These are phyloP conservation scores for Terfezia claveryi DNA, from an alignment of 495 filamentous ascomycete genomes.

Conservation along the genomic window DNA sequence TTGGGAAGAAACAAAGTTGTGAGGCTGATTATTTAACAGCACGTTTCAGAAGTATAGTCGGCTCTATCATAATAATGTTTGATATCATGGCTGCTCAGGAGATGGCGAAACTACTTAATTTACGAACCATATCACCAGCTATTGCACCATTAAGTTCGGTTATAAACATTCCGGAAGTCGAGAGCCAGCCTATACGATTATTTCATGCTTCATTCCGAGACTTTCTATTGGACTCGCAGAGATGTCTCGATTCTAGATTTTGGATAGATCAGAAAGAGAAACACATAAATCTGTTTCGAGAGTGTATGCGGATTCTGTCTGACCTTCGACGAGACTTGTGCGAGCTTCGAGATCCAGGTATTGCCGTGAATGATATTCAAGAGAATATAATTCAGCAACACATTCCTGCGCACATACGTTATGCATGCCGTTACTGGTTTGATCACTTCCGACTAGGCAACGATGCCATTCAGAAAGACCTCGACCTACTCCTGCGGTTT, in stretches of 20 bases:
- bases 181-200: constrained; percentile 7
- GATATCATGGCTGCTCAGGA: background rate
- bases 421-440: constrained; percentile 29
- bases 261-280: constrained; percentile 15
- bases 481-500: constrained; percentile 1
- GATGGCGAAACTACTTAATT: background rate
- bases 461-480: constrained; percentile 6
- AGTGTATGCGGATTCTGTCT: constrained; percentile 21
- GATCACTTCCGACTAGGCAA: constrained; percentile 23
- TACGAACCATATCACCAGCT: background rate
- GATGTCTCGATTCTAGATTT: constrained; percentile 8
- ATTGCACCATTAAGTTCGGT: background rate
- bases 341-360: constrained; percentile 15
- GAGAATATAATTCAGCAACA: constrained; percentile 5
- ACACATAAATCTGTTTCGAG: constrained; percentile 4
- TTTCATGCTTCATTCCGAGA: constrained; percentile 18
- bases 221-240: constrained; percentile 15
- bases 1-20: background rate
- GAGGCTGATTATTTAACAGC: background rate
- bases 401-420: constrained; percentile 20
- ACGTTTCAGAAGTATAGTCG: background rate
- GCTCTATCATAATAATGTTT: constrained; percentile 1
- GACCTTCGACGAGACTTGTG: constrained; percentile 24
- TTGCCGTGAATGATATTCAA: constrained; percentile 12
- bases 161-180: background rate